Evolutionary conservation across 202 grass and related monocot species (phyloP).

Genomic region (Cymbopogon flexuosus): DNA sequence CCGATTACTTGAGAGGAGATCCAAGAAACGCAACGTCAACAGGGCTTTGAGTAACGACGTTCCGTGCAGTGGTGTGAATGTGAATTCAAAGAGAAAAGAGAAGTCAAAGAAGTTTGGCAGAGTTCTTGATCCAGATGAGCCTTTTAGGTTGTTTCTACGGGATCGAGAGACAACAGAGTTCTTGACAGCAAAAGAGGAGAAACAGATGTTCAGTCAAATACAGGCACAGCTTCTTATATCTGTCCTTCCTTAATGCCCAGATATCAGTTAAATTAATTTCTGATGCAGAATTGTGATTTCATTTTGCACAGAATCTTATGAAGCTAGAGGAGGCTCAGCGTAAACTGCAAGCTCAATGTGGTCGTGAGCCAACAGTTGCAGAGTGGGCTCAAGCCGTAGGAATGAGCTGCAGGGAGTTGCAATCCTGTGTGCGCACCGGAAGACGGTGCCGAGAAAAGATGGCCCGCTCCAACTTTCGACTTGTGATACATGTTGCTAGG

Average conservation of each 20-base stretch:
- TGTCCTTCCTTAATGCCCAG: slow-evolving; percentile 5
- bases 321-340: slow-evolving; percentile 71
- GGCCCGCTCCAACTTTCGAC: slow-evolving; percentile 75
- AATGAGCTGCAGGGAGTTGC: slow-evolving; percentile 58
- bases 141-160: slow-evolving; percentile 65
- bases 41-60: slow-evolving; percentile 32
- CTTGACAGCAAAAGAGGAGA: slow-evolving; percentile 74
- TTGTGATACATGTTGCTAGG: slow-evolving; percentile 86
- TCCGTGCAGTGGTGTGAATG: not conserved
- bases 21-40: slow-evolving; percentile 49
- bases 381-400: slow-evolving; percentile 87
- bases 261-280: not conserved
- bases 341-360: slow-evolving; percentile 49
- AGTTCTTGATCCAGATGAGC: slow-evolving; percentile 57
- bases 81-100: slow-evolving; percentile 30
- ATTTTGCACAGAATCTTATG: slow-evolving; percentile 51
- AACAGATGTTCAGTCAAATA: slow-evolving; percentile 64
- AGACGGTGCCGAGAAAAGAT: slow-evolving; percentile 77
- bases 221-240: slow-evolving; percentile 46
- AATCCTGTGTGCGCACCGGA: slow-evolving; percentile 51
- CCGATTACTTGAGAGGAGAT: slow-evolving; percentile 57
- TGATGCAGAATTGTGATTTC: not conserved
- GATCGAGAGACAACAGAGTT: slow-evolving; percentile 69
- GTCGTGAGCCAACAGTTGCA: slow-evolving; percentile 53
- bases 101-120: slow-evolving; percentile 52